Evolutionary conservation across 2,329 filamentous ascomycete genomes (phyloP), one percentile per base, ranked within the genome.

Genomic region (Bipolaris zeicola): DNA sequence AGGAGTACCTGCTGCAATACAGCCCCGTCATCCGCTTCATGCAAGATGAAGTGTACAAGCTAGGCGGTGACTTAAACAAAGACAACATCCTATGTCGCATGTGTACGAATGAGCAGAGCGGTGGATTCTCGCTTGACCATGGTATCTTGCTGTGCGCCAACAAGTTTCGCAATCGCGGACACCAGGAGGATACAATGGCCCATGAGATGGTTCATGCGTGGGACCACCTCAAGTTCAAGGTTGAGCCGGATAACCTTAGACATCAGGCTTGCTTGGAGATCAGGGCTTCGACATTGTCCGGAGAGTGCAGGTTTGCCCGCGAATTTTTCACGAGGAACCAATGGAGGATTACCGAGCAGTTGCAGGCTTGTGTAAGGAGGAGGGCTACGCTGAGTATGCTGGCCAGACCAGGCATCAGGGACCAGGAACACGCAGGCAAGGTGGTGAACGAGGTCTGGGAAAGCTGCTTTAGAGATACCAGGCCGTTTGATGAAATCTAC

Each of bases 131-230:
- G 74, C 88, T 92, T 1, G 83, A 89, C 48, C 90, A 92, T 73
- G 95, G 95, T 36, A 97, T 99, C 61, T 75, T 96, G 71, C 82
- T 99, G 20, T 99, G 95, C 78, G 92, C 95, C 49, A 99, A 99
- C 77, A 89, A 95, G 78, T 86, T 98, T 72, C 82, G 89, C 57
- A 87, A 92, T 72, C 81, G 87, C 55, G 87, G 88, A 31, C 92
- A 96, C 73, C 77, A 96, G 66, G 95, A 99, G 79, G 95, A 99
- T 75, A 96, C 93, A 10, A 81, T 99, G 70, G 89, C 93, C 26
- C 95, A 99, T 77, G 95, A 99, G 80, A 96, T 99, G 92, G 90
- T 99, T 50, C 95, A 99, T 76, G 93, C 93, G 1, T 98, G 92
- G 82, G 95, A 99, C 75, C 90, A 96, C 75, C 73, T 98, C 66